Evolutionary conservation across 768 basidiomycete genomes (phyloP), one percentile per base, ranked within the genome.

Genomic region (Rhodotorula taiwanensis): DNA sequence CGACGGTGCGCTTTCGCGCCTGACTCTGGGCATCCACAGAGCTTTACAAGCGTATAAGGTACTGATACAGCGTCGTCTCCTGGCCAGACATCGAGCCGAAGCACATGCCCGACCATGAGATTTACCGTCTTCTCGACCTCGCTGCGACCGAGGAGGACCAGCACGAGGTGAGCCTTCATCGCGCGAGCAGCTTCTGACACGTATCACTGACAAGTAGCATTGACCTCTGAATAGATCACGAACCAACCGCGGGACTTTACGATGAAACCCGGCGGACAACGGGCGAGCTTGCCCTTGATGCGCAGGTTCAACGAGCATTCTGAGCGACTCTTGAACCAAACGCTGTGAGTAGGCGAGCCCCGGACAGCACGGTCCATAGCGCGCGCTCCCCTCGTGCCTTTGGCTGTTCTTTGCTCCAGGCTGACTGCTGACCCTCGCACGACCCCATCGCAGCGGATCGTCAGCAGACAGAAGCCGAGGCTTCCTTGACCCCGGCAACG

Each of bases 241-340:
- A 94, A 94, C 70, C 83, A 86, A 68, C 85, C 82, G 20, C 31
- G 30, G 74, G 95, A 99, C 71, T 74, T 88, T 28, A 98, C 95
- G 2, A 99, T 98, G 95, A 89, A 89, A 74, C 84, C 94, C 20
- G 95, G 95, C 21, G 82, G 86, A 72, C 88, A 95, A 75, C 81
- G 84, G 53, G 86, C 85, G 41, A 87, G 89, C 18, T 76, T 99
- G 28, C 95, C 95, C 0, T 80, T 98, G 51, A 98, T 99, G 68
- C 82, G 94, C 52, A 88, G 93, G 74, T 98, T 99, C 77, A 99
- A 98, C 72, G 91, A 97, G 72, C 95, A 99, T 75, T 95, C 91
- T 1, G 90, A 94, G 70, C 79, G 91, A 69, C 78, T 97, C 15
- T 78, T 98, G 20, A 86, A 87, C 61, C 84, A 88, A 63, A 55